Percentiles rank a stretch among this genome's conserved stretches.
phyloP scores from a whole-genome alignment of 768 basidiomycete genomes.

The Phylloporus scabripes region DNA sequence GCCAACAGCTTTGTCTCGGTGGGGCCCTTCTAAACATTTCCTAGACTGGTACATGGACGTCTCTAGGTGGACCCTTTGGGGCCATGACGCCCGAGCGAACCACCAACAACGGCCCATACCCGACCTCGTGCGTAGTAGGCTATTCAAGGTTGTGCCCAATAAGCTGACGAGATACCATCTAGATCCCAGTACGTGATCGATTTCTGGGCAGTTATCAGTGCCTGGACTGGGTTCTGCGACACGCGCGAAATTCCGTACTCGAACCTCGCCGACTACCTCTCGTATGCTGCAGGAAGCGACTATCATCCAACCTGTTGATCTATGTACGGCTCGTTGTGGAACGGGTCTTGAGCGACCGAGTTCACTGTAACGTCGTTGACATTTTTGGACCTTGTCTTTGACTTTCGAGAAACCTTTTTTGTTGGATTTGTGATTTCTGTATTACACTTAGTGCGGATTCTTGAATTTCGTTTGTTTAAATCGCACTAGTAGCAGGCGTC shows the following conservation, averaged over 20 bases:
- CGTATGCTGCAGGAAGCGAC: no score
- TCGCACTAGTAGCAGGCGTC: no score
- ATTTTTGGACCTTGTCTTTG: no score
- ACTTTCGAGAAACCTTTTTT: no score
- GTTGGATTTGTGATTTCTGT: no score
- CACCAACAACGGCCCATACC: neutral
- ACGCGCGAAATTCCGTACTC: neutral
- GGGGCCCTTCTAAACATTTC: neutral
- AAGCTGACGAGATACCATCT: neutral
- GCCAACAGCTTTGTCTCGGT: neutral
- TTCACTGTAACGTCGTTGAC: no score
- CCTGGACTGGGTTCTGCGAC: neutral
- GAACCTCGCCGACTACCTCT: neutral
- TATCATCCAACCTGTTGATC: no score
- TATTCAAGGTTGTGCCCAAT: neutral
- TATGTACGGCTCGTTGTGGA: no score
- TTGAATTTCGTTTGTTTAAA: no score
- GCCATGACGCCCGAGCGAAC: neutral
- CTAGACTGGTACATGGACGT: neutral
- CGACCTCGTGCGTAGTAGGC: neutral
- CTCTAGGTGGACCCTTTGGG: neutral
- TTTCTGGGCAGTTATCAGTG: neutral
- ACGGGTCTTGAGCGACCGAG: no score
- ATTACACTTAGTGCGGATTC: no score
- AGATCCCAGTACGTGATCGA: neutral